phyloP scores from a whole-genome alignment of 2,329 filamentous ascomycete species.

The Thielaviopsis euricoi region DNA sequence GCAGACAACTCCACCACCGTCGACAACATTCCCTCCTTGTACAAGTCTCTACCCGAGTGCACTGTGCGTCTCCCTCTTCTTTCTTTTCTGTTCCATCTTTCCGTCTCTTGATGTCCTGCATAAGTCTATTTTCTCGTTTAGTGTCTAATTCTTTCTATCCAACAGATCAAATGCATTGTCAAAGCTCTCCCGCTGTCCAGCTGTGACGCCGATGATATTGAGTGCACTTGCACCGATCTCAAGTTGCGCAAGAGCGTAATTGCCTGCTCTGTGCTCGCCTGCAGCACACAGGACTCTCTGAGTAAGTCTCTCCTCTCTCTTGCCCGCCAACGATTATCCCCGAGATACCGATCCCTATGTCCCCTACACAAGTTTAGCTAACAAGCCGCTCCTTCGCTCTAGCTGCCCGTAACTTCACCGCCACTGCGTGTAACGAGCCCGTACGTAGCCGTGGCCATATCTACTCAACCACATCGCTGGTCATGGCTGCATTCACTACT shows the following conservation, averaged over 20 bases:
- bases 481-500: conserved; percentile 21
- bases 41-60: too few species aligned
- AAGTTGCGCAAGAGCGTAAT: conserved; percentile 16
- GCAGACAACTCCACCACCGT: too few species aligned
- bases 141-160: neutral
- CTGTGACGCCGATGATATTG: conserved; percentile 17
- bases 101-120: too few species aligned
- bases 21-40: too few species aligned
- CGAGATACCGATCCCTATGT: too few species aligned
- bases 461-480: conserved; percentile 20
- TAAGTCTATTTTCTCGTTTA: neutral
- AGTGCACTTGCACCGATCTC: conserved; percentile 19
- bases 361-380: neutral
- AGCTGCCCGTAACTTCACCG: conserved; percentile 13
- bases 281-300: conserved; percentile 8
- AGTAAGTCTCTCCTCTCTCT: neutral
- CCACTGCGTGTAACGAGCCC: conserved; percentile 17
- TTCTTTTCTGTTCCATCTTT: too few species aligned
- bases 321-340: neutral
- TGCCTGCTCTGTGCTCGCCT: conserved; percentile 17
- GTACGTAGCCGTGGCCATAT: conserved; percentile 19
- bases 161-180: too few species aligned
- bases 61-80: too few species aligned
- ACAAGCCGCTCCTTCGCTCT: too few species aligned
- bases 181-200: conserved; percentile 11